phyloP scores from a whole-genome alignment of 768 basidiomycete genomes.

The Erythrobasidium yunnanense region DNA sequence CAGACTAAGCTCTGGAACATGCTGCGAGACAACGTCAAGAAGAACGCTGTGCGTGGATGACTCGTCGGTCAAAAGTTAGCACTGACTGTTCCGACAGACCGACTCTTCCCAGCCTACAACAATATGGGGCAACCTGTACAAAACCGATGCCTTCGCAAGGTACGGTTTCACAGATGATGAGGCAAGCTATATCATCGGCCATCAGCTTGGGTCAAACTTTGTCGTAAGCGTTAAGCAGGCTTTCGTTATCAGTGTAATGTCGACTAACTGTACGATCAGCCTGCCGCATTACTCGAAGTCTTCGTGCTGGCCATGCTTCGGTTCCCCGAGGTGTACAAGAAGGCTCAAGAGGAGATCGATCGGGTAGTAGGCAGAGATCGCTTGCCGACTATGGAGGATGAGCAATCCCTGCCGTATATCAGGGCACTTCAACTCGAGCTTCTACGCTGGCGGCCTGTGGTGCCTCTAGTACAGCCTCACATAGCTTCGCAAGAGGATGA shows the following conservation, averaged over 20 bases:
- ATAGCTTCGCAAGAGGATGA: not conserved
- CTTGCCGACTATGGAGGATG: conserved; percentile 33
- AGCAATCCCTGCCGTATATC: conserved; percentile 31
- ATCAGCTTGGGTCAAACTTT: conserved; percentile 22
- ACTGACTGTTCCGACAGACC: too few species aligned
- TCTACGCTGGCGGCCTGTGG: conserved; percentile 31
- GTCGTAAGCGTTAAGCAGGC: not conserved
- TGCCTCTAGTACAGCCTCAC: conserved; percentile 17
- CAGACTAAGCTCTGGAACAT: not conserved
- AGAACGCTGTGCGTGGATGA: not conserved
- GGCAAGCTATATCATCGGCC: not conserved
- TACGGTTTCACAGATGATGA: conserved; percentile 12
- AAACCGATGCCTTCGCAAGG: not conserved
- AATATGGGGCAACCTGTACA: not conserved
- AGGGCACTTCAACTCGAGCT: conserved; percentile 32
- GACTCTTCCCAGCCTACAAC: not conserved
- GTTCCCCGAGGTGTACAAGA: not conserved
- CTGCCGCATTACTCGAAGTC: conserved; percentile 17
- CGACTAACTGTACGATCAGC: not conserved
- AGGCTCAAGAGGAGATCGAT: conserved; percentile 36
- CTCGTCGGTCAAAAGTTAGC: too few species aligned
- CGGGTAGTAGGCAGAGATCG: conserved; percentile 33
- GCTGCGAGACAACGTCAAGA: not conserved
- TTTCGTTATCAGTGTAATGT: not conserved
- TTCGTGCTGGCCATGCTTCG: conserved; percentile 23